phyloP scores from a whole-genome alignment of 306 rosid species.

The Citrullus colocynthis region DNA sequence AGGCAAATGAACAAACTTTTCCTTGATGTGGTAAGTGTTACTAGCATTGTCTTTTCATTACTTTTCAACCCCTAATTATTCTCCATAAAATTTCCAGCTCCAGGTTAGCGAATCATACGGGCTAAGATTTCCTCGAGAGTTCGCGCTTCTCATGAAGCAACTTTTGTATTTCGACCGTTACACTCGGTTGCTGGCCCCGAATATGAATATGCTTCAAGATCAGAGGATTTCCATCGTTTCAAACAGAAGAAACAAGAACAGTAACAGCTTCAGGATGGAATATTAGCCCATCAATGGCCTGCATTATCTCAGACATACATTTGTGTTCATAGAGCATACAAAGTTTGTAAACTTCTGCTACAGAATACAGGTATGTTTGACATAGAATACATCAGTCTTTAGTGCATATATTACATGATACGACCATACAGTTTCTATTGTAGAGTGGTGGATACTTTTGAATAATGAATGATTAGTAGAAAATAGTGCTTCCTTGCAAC shows the following conservation, averaged over 20 bases:
- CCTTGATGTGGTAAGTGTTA: constrained; percentile 73
- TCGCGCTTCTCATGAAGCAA: constrained; percentile 90
- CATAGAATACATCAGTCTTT: background rate
- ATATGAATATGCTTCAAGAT: constrained; percentile 89
- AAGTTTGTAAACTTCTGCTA: background rate
- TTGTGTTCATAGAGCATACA: background rate
- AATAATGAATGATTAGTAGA: background rate
- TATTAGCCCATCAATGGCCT: background rate
- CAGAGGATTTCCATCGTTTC: constrained; percentile 79
- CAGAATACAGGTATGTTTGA: background rate
- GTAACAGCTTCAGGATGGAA: constrained; percentile 14
- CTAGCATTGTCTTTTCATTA: background rate
- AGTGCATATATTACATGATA: background rate
- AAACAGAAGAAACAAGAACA: constrained; percentile 42
- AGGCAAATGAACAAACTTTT: constrained; percentile 99
- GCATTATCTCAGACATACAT: background rate
- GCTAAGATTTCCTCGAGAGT: constrained; percentile 81
- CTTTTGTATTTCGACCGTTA: constrained; percentile 88
- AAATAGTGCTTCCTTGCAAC: background rate
- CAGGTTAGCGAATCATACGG: constrained; percentile 91
- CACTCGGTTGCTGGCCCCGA: constrained; percentile 82
- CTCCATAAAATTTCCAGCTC: constrained; percentile 30
- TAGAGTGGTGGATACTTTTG: background rate
- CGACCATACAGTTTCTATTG: background rate
- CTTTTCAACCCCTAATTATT: background rate